Conservation (phyloP, 306 rosid species). For the Mimosa pudica region DNA sequence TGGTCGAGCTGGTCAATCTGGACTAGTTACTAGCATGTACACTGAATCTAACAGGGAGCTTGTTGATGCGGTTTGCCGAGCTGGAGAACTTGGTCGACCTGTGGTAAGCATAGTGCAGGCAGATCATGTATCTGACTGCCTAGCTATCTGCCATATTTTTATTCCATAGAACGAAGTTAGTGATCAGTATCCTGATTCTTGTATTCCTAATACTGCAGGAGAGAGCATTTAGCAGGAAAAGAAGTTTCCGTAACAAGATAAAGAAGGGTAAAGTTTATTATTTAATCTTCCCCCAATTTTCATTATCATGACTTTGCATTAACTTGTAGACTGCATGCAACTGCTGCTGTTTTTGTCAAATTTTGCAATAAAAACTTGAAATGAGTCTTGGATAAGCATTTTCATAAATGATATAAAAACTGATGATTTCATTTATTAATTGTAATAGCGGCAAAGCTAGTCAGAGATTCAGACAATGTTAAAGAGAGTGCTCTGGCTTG, state of each 20-base stretch:
- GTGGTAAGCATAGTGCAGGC: constrained; percentile 52
- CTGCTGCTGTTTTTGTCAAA: background rate
- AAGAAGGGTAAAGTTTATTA: constrained; percentile 59
- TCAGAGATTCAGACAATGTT: constrained; percentile 40
- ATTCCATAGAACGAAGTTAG: constrained; percentile 9
- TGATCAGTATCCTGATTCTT: constrained; percentile 21
- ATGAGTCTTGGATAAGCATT: constrained; percentile 22
- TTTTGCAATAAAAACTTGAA: background rate
- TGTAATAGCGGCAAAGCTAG: constrained; percentile 39
- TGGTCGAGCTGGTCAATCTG: constrained; percentile 91
- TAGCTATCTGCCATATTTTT: background rate
- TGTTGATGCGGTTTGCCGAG: constrained; percentile 76
- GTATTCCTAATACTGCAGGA: constrained; percentile 60
- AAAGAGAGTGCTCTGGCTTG: constrained; percentile 42
- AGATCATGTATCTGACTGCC: background rate
- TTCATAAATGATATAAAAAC: background rate
- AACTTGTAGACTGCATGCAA: background rate
- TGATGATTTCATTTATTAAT: background rate
- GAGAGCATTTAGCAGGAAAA: constrained; percentile 92
- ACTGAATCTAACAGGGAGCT: constrained; percentile 82
- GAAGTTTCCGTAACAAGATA: constrained; percentile 88
- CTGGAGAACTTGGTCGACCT: constrained; percentile 72
- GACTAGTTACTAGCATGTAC: constrained; percentile 80
- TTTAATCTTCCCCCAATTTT: constrained; percentile 9
- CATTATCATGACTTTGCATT: constrained; percentile 7